phyloP scores from a whole-genome alignment of 371 early-diverging fungal genomes.

The Mucor piriformis region DNA sequence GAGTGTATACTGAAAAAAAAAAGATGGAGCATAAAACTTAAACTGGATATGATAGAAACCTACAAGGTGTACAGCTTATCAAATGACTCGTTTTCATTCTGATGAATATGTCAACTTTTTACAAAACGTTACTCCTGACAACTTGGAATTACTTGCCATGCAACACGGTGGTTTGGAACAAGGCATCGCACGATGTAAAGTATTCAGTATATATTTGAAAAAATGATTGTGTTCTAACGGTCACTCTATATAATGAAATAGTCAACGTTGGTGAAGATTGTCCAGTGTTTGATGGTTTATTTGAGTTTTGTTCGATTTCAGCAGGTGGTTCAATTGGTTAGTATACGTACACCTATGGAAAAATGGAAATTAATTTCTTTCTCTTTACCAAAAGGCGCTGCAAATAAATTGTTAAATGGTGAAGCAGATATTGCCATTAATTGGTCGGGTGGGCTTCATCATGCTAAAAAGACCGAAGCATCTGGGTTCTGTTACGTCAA shows the following conservation, averaged over 20 bases:
- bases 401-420: conserved; percentile 82
- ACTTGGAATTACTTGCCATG: conserved; percentile 78
- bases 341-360: background rate
- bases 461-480: conserved; percentile 93
- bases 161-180: conserved; percentile 69
- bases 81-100: conserved; percentile 99
- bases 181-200: conserved; percentile 75
- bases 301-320: conserved; percentile 87
- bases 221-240: too few species aligned
- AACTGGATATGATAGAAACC: conserved; percentile 63
- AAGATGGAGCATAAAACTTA: background rate
- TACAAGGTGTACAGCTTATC: conserved; percentile 83
- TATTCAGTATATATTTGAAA: too few species aligned
- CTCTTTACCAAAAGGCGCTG: conserved; percentile 71
- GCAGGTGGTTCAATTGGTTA: conserved; percentile 88
- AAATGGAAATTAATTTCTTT: conserved; percentile 22
- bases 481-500: conserved; percentile 98
- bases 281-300: conserved; percentile 92
- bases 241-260: too few species aligned
- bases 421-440: conserved; percentile 94
- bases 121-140: conserved; percentile 92
- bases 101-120: conserved; percentile 99
- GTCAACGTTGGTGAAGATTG: conserved; percentile 91
- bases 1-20: conserved; percentile 14
- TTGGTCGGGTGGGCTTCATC: conserved; percentile 98